A percentile compares a stretch with the other conserved stretches of the same genome.
These are phyloP conservation scores for Penicillium sp. DNA, from an alignment of 2,329 filamentous ascomycete genomes.

Conservation along the genomic window DNA sequence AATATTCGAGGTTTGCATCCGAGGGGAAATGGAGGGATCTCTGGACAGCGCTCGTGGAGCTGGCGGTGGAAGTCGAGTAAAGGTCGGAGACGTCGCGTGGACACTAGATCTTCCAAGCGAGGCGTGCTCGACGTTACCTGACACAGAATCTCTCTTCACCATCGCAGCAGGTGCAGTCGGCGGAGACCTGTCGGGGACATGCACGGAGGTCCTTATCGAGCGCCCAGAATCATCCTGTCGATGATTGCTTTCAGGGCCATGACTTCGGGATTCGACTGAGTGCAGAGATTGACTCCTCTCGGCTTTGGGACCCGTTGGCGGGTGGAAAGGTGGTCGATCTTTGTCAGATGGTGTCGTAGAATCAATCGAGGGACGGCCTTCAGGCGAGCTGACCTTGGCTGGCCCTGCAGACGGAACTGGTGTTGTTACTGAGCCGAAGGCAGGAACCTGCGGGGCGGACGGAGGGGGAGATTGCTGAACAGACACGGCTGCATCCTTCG, in stretches of 20 bases:
- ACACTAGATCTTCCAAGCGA: slow-evolving; percentile 15
- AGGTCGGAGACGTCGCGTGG: slow-evolving; percentile 21
- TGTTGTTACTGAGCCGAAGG: slow-evolving; percentile 36
- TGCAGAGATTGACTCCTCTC: slow-evolving; percentile 28
- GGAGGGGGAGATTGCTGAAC: slow-evolving; percentile 30
- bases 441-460: slow-evolving; percentile 38
- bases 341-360: slow-evolving; percentile 17
- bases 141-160: slow-evolving; percentile 21
- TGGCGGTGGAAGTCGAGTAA: slow-evolving; percentile 21
- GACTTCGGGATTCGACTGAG: slow-evolving; percentile 20
- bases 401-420: slow-evolving; percentile 20
- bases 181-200: slow-evolving; percentile 27
- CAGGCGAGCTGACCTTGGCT: slow-evolving; percentile 16
- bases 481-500: slow-evolving; percentile 23
- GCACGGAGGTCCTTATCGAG: slow-evolving; percentile 18
- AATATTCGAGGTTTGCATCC: slow-evolving; percentile 31
- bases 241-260: slow-evolving; percentile 16
- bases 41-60: slow-evolving; percentile 26
- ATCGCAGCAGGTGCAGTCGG: slow-evolving; percentile 36
- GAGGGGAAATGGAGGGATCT: slow-evolving; percentile 33
- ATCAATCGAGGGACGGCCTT: slow-evolving; percentile 6
- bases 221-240: slow-evolving; percentile 26
- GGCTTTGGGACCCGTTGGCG: slow-evolving; percentile 42
- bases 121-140: slow-evolving; percentile 16
- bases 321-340: slow-evolving; percentile 27